phyloP scores from a whole-genome alignment of 1,139 yeast genomes.

The Debaryomycetaceae sp. region DNA sequence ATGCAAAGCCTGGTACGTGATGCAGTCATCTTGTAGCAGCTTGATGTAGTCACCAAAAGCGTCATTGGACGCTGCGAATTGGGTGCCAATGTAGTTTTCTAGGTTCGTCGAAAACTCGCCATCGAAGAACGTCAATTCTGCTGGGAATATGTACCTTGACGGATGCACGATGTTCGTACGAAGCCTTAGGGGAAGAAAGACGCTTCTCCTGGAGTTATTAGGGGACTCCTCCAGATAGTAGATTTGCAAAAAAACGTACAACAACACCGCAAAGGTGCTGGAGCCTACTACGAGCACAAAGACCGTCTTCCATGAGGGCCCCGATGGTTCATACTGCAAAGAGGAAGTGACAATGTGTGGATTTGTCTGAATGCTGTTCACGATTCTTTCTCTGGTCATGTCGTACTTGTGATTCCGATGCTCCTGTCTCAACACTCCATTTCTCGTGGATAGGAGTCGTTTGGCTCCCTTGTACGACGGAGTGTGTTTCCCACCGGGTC shows the following conservation, averaged over 20 bases:
- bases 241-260: conserved; percentile 22
- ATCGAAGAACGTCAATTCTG: conserved; percentile 25
- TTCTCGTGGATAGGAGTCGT: no score
- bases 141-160: conserved; percentile 20
- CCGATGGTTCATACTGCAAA: conserved; percentile 4
- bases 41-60: conserved; percentile 12
- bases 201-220: conserved; percentile 5
- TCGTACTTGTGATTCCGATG: background rate
- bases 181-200: conserved; percentile 34
- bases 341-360: conserved; percentile 6
- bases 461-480: no score
- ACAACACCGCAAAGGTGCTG: conserved; percentile 21
- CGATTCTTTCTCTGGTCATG: background rate
- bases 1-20: conserved; percentile 28
- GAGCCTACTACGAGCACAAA: conserved; percentile 19
- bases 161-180: conserved; percentile 22
- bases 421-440: background rate
- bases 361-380: conserved; percentile 6
- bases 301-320: conserved; percentile 20
- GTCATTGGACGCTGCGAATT: conserved; percentile 1
- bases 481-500: no score
- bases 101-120: conserved; percentile 15
- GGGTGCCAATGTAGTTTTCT: conserved; percentile 4
- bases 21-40: conserved; percentile 17
- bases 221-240: conserved; percentile 10